Base-by-base conservation (phyloP, 441 rosid species). In the Gossypium gossypioides region DNA sequence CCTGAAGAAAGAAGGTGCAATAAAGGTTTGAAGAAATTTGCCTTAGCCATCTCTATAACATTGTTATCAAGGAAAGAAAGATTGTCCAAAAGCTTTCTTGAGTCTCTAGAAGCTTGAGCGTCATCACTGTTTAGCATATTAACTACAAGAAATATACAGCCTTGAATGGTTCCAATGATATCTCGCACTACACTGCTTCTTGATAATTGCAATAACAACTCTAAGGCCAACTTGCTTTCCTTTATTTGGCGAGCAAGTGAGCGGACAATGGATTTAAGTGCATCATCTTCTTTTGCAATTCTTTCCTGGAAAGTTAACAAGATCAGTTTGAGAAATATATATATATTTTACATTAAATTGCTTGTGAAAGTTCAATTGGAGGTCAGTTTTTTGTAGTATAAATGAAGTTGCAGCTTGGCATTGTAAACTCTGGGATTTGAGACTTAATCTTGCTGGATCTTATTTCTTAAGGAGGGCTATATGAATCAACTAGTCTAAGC, bases 21-120 rank as follows among this genome's bases (percentile, higher is more conserved):
- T 58, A 76, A 78, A 27, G 82, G 84, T 69, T 72, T 72, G 51
- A 83, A 83, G 66, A 74, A 83, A 44, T 80, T 83, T 37, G 86
- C 82, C 56, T 83, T 80, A 0, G 83, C 83, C 83, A 83, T 83
- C 70, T 75, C 74, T 51, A 78, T 74, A 40, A 78, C 80, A 66
- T 80, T 83, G 61, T 80, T 75, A 42, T 83, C 50, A 27, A 46
- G 61, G 50, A 56, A 80, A 74, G 86, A 74, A 16, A 83, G 80
- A 51, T 74, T 78, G 13, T 76, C 74, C 73, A 83, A 72, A 66
- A 83, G 77, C 56, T 74, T 77, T 44, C 57, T 63, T 1, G 84
- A 79, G 48, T 69, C 67, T 69, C 13, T 16, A 18, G 81, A 68
- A 62, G 78, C 82, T 70, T 76, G 76, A 24, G 22, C 29, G 56